These are phyloP conservation scores for Chlorophyllum brunneum DNA, from an alignment of 768 basidiomycete species.

Conservation along the genomic window DNA sequence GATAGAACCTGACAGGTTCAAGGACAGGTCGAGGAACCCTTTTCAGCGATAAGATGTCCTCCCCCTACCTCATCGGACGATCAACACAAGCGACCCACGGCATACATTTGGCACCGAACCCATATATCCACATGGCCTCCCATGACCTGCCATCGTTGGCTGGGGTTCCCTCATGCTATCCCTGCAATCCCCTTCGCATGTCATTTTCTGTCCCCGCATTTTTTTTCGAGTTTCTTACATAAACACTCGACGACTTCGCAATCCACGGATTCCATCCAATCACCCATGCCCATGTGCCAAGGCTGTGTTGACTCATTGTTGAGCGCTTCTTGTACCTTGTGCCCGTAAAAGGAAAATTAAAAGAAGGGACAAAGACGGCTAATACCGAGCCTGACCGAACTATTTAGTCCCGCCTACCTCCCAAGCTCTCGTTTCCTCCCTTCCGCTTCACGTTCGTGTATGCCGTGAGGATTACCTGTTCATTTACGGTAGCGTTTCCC, in stretches of 20 bases:
- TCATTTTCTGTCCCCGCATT: neutral
- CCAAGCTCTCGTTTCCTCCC: constrained; percentile 6
- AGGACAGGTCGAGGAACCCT: too few relatives aligned
- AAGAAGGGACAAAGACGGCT: constrained; percentile 5
- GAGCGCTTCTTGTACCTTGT: constrained; percentile 20
- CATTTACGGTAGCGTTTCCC: neutral
- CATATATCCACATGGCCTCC: constrained; percentile 18
- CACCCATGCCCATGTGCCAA: too few relatives aligned
- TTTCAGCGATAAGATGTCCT: constrained; percentile 16
- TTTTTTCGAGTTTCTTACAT: constrained; percentile 16
- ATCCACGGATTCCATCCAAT: constrained; percentile 9
- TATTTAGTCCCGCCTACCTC: constrained; percentile 8
- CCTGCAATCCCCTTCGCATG: neutral
- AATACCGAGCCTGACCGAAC: constrained; percentile 2
- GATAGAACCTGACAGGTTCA: constrained; percentile 22
- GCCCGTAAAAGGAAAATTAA: constrained; percentile 14
- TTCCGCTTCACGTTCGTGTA: neutral
- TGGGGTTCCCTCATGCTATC: neutral
- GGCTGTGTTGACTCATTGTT: too few relatives aligned
- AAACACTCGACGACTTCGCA: constrained; percentile 21
- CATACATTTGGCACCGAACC: constrained; percentile 27
- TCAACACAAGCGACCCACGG: constrained; percentile 32
- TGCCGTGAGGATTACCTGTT: constrained; percentile 1
- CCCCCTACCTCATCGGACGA: constrained; percentile 39
- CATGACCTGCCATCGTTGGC: constrained; percentile 7